These are phyloP conservation scores for Boletus tomentosulus DNA, from an alignment of 768 basidiomycete genomes.

Conservation along the genomic window DNA sequence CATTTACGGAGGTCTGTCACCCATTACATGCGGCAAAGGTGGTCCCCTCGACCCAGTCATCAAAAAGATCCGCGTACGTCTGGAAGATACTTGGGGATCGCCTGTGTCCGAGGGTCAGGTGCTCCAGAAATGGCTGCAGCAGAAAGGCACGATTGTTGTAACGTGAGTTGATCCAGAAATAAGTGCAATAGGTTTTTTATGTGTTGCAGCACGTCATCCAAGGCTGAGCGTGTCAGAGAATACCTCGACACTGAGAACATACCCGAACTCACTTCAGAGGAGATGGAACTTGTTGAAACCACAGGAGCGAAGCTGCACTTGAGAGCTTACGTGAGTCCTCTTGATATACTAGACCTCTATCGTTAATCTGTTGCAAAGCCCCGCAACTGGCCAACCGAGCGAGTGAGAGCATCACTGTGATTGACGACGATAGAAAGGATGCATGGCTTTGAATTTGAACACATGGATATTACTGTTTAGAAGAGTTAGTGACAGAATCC, in stretches of 20 bases:
- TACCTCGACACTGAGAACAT: constrained; percentile 29
- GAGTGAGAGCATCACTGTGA: too few species aligned
- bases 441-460: too few species aligned
- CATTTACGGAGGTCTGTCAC: constrained; percentile 40
- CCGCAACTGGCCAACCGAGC: constrained; percentile 19
- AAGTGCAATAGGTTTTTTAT: not conserved
- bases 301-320: constrained; percentile 22
- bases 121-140: constrained; percentile 28
- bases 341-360: not conserved
- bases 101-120: constrained; percentile 31
- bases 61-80: constrained; percentile 28
- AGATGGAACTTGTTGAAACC: constrained; percentile 23
- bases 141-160: constrained; percentile 30
- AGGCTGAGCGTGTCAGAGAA: constrained; percentile 31
- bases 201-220: constrained; percentile 30
- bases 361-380: constrained; percentile 10
- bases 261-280: constrained; percentile 25
- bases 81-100: constrained; percentile 22
- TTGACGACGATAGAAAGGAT: too few species aligned
- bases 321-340: constrained; percentile 26
- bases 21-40: constrained; percentile 34
- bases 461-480: too few species aligned
- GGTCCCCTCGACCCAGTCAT: constrained; percentile 40
- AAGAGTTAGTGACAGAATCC: too few species aligned
- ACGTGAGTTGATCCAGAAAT: constrained; percentile 19